A percentile compares a stretch with the other conserved stretches of the same genome.
These are phyloP conservation scores for Camillea tinctor DNA, from an alignment of 2,329 filamentous ascomycete genomes.

Conservation along the genomic window DNA sequence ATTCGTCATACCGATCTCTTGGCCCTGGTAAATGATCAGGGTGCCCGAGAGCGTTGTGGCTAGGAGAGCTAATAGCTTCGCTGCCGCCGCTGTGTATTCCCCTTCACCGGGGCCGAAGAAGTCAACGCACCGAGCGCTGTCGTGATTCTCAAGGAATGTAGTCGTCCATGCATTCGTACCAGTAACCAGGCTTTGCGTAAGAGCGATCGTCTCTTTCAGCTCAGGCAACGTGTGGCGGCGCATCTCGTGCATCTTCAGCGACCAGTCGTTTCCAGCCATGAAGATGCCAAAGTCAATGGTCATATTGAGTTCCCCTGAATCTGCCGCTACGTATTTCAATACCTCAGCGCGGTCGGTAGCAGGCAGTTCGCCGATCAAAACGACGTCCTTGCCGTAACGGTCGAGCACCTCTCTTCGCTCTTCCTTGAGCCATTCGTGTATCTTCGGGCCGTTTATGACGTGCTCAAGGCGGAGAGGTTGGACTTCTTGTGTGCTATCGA, in stretches of 20 bases:
- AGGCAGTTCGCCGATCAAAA: constrained; percentile 64
- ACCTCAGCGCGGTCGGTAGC: constrained; percentile 43
- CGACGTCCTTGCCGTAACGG: constrained; percentile 48
- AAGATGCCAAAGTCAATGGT: constrained; percentile 26
- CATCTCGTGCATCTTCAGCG: background rate
- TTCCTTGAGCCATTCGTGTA: constrained; percentile 61
- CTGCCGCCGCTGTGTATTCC: constrained; percentile 41
- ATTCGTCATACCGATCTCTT: constrained; percentile 61
- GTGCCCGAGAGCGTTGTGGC: constrained; percentile 49
- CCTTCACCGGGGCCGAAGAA: constrained; percentile 48
- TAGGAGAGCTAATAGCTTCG: constrained; percentile 55
- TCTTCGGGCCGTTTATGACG: constrained; percentile 61
- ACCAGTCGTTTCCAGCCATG: constrained; percentile 27
- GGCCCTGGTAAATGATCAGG: constrained; percentile 59
- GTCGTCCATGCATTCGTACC: constrained; percentile 49
- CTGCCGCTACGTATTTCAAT: background rate
- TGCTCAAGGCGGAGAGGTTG: constrained; percentile 44
- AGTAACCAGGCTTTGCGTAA: background rate
- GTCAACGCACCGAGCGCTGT: constrained; percentile 56
- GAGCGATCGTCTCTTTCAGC: background rate
- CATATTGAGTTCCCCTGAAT: background rate
- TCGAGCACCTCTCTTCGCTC: constrained; percentile 47
- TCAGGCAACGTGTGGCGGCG: constrained; percentile 35
- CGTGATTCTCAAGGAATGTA: constrained; percentile 63
- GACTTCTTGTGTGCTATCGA: constrained; percentile 34